Base-by-base conservation (phyloP, 805 yeast genomes). In the Candida piceae region DNA sequence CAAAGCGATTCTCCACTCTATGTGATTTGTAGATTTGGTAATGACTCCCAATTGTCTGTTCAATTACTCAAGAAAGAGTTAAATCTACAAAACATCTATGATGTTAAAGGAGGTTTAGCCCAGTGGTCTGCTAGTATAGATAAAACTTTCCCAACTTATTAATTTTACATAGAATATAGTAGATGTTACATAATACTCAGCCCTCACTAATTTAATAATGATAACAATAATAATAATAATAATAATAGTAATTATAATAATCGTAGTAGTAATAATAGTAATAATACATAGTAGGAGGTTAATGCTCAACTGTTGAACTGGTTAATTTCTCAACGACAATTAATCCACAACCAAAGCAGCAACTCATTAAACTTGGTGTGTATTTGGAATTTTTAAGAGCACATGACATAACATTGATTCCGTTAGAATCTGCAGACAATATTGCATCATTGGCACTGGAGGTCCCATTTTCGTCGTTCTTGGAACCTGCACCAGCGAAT, bases 11-110 rank as follows among this genome's bases (percentile, higher is more conserved):
- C 38, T 8, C 48, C 45, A 4, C 56, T 84, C 0, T 72, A 69
- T 38, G 83, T 87, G 0, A 66, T 90, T 15, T 93, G 98, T 59
- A 69, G 97, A 22, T 79, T 70, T 53, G 98, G 98, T 8, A 88
- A 86, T 57, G 97, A 93, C 55, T 89, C 97, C 0, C 88, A 84
- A 50, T 58, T 77, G 13, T 94, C 96, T 0, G 79, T 84, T 1
- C 59, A 68, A 38, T 60, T 67, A 30, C 58, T 89, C 31, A 65
- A 70, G 34, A 74, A 73, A 17, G 66, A 68, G 1, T 64, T 73
- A 31, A 75, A 76, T 0, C 60, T 75, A 13, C 39, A 51, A 0
- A 58, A 72, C 15, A 85, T 76, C 0, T 70, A 61, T 35, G 96
- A 90, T 55, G 66, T 90, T 5, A 64, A 56, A 9, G 97, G 97